phyloP scores from a whole-genome alignment of 1,284 basidiomycete genomes.

The Kalmanozyma brasiliensis region DNA sequence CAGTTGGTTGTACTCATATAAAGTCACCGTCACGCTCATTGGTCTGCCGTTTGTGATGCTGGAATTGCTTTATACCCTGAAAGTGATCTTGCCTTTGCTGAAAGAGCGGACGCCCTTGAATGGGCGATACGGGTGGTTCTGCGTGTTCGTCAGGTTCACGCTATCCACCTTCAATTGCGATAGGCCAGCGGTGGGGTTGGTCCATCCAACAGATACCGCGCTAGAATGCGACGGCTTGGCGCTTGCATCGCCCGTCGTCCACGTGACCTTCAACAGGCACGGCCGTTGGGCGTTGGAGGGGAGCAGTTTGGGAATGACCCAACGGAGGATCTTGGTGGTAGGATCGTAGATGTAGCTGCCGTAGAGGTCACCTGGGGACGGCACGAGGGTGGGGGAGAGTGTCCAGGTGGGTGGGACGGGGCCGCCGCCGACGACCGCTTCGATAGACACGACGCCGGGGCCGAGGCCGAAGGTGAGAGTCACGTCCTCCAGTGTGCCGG shows the following conservation, averaged over 20 bases:
- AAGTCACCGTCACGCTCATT: too few species aligned
- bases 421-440: slow-evolving; percentile 39
- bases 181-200: slow-evolving; percentile 78
- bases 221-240: slow-evolving; percentile 73
- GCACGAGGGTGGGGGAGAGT: slow-evolving; percentile 5
- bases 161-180: slow-evolving; percentile 85
- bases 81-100: slow-evolving; percentile 61
- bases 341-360: slow-evolving; percentile 57
- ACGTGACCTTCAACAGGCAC: slow-evolving; percentile 38
- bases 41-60: too few species aligned
- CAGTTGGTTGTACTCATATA: slow-evolving; percentile 3
- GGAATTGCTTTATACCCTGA: slow-evolving; percentile 23
- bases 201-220: slow-evolving; percentile 78
- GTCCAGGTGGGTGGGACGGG: slow-evolving; percentile 6
- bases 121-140: slow-evolving; percentile 69
- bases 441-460: slow-evolving; percentile 50
- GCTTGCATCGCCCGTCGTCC: slow-evolving; percentile 23
- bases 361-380: slow-evolving; percentile 17
- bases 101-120: slow-evolving; percentile 75
- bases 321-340: slow-evolving; percentile 37
- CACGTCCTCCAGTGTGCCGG: slow-evolving; percentile 42
- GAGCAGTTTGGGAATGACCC: slow-evolving; percentile 44
- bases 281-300: slow-evolving; percentile 13
- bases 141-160: slow-evolving; percentile 76
- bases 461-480: slow-evolving; percentile 53